Percentiles rank a stretch among this genome's conserved stretches.
Evolutionary conservation across 108 stramenopile genomes (phyloP).

Genomic region (Bacterosira constricta): DNA sequence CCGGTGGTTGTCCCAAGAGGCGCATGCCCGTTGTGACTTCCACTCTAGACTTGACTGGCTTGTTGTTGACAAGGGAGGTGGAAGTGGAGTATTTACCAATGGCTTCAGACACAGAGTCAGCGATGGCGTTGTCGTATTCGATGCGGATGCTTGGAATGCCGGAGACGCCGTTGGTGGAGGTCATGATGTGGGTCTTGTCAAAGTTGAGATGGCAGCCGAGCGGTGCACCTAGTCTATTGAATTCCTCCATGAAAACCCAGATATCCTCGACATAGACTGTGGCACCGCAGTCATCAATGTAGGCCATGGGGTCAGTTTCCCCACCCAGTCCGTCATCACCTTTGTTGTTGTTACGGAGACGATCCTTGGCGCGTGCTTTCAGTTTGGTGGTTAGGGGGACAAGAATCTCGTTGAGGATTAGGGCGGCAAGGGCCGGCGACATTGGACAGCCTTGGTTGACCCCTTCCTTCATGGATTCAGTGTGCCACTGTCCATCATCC

Average conservation of each 20-base stretch:
- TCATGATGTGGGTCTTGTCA: neutral
- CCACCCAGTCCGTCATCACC: neutral
- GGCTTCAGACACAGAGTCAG: too few relatives aligned
- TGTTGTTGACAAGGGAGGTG: too few relatives aligned
- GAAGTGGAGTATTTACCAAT: too few relatives aligned
- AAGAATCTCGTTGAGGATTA: constrained; percentile 11
- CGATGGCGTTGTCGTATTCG: too few relatives aligned
- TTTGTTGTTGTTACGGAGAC: neutral
- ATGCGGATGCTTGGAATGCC: too few relatives aligned
- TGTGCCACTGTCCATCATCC: neutral
- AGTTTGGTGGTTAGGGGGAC: neutral
- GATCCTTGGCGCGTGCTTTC: neutral
- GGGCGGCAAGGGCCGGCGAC: constrained; percentile 14
- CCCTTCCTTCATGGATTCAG: constrained; percentile 2
- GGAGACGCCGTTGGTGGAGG: neutral
- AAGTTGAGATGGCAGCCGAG: neutral
- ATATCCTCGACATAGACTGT: neutral
- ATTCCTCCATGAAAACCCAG: neutral
- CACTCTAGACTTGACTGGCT: too few relatives aligned
- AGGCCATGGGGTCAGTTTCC: neutral
- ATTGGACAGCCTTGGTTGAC: constrained; percentile 20
- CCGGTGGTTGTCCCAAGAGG: too few relatives aligned
- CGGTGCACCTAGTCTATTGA: neutral
- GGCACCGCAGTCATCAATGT: neutral
- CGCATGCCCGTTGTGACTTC: too few relatives aligned